Evolutionary conservation across 257 asterid genomes (phyloP).

Genomic region (Ilex aquifolium): DNA sequence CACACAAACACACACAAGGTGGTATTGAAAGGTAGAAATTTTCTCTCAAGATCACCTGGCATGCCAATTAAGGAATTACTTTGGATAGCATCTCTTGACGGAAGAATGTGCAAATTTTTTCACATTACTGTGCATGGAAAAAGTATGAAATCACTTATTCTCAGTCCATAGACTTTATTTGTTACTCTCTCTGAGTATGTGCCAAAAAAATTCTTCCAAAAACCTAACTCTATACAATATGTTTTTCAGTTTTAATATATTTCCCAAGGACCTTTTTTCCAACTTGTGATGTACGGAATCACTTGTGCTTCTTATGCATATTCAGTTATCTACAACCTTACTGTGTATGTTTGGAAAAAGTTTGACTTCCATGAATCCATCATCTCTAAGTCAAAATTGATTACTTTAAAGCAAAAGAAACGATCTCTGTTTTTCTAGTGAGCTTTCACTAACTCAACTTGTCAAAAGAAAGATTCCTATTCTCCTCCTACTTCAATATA

Average conservation of each 20-base stretch:
- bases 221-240: not conserved
- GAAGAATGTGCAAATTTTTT: too few species aligned
- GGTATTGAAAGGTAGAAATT: too few species aligned
- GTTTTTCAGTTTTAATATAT: not conserved
- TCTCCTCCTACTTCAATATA: slow-evolving; percentile 1
- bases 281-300: not conserved
- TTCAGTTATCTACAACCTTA: not conserved
- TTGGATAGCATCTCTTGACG: too few species aligned
- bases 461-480: not conserved
- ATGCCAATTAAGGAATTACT: too few species aligned
- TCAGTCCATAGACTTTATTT: too few species aligned
- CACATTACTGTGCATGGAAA: too few species aligned
- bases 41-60: too few species aligned
- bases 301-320: not conserved
- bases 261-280: not conserved
- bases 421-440: slow-evolving; percentile 1
- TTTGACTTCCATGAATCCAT: not conserved
- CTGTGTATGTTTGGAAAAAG: not conserved
- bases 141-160: too few species aligned
- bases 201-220: not conserved
- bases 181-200: too few species aligned
- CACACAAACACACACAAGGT: too few species aligned
- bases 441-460: not conserved
- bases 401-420: slow-evolving; percentile 1
- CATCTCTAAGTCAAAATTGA: slow-evolving; percentile 12